These are phyloP conservation scores for Vachellia collinsii DNA, from an alignment of 306 rosid genomes.

Conservation along the genomic window DNA sequence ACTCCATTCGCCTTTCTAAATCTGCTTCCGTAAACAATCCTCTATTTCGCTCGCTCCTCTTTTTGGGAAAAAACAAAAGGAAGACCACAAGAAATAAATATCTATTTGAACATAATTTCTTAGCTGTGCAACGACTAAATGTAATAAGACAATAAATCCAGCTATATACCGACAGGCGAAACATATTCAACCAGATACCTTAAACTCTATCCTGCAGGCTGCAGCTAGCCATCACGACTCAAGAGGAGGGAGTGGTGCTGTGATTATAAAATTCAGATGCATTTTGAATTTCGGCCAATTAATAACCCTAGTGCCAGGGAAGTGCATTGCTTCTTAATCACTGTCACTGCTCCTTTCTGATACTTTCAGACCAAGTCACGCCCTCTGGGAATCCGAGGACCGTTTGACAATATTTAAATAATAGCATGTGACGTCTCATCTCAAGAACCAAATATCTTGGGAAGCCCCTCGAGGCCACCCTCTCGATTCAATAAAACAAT, in stretches of 20 bases:
- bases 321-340: conserved; percentile 20
- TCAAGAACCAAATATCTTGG: conserved; percentile 23
- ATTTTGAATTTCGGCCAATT: conserved; percentile 36
- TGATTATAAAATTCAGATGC: conserved; percentile 38
- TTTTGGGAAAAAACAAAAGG: background rate
- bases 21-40: conserved; percentile 19
- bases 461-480: background rate
- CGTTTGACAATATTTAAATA: conserved; percentile 8
- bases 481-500: background rate
- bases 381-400: conserved; percentile 26
- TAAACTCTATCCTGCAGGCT: no score
- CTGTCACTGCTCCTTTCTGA: background rate
- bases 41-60: background rate
- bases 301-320: conserved; percentile 11
- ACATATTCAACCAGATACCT: conserved; percentile 16
- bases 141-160: conserved; percentile 28
- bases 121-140: conserved; percentile 32
- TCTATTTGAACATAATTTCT: background rate
- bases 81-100: background rate
- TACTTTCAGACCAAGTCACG: background rate
- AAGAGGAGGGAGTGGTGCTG: conserved; percentile 26
- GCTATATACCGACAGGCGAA: conserved; percentile 29
- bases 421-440: background rate
- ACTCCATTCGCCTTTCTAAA: conserved; percentile 35
- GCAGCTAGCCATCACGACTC: conserved; percentile 29